Base-by-base conservation (phyloP, 768 basidiomycete genomes). In the Lactarius quietus region DNA sequence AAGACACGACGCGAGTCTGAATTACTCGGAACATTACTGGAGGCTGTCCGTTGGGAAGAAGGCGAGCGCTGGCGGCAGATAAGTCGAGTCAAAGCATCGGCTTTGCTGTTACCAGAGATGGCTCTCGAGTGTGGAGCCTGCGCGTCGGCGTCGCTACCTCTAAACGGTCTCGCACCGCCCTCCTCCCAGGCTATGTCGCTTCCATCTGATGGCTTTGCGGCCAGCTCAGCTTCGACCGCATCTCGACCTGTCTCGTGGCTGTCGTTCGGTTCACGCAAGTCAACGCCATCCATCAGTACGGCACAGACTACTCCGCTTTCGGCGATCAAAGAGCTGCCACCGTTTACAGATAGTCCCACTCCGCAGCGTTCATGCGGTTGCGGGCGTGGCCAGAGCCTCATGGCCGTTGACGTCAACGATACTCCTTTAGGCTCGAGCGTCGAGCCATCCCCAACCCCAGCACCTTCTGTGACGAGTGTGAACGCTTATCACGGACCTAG, bases 211-310 rank as follows among this genome's bases (percentile, higher is more conserved):
- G 28, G n/a, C 33, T 45, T 48, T 2, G 15, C 53, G 10, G 43
- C 65, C 1, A 38, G 65, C 12, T 61, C 67, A 14, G 45, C 28
- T 35, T 67, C 65, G 17, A n/a, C 55, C 31, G 26, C 57, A n/a
- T 59, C 65, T 14, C 65, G 65, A 36, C 65, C 65, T 17, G 45
- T 62, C 12, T 68, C 68, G 18, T 68, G 68, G 68, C n/a, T 68
- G 31, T 68, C 65, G 17, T 68, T 68, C 53, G 45, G 61, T 45
- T 62, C 67, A n/a, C 65, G 67, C 57, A 68, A 66, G 64, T 57
- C 60, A 23, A 36, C 55, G n/a, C 57, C 26, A 9, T 60, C 65
- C 4, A 38, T 62, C 35, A 55, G 35, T 39, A 41, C 53, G 45
- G 56, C 61, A 6, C 60, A 67, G 28, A 51, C 64, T 20, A 45